Evolutionary conservation across 306 rosid species (phyloP).

Genomic region (Dalbergia cultrata): DNA sequence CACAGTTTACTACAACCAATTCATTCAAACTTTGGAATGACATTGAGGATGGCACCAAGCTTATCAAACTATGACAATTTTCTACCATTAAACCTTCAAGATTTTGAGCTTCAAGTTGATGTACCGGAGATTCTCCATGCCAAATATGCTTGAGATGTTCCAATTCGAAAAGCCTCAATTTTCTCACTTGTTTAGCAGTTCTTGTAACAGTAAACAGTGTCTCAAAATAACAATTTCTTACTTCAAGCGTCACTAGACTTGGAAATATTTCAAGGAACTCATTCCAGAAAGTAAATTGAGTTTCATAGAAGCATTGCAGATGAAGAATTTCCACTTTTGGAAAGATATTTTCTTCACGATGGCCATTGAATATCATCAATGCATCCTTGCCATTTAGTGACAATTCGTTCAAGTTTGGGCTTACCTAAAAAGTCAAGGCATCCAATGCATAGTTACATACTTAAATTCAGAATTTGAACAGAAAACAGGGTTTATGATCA

Average conservation of each 20-base stretch:
- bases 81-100: background rate
- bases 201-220: background rate
- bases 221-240: background rate
- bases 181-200: background rate
- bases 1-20: background rate
- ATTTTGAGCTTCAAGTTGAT: background rate
- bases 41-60: background rate
- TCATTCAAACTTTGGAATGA: background rate
- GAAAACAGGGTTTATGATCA: background rate
- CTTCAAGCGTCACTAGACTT: background rate
- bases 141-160: conserved; percentile 1
- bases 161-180: background rate
- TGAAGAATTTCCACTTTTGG: background rate
- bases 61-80: background rate
- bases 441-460: background rate
- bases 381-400: conserved; percentile 8
- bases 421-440: background rate
- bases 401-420: background rate
- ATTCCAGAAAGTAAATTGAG: background rate
- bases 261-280: background rate
- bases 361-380: background rate
- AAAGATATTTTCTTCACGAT: background rate
- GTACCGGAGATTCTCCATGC: conserved; percentile 9
- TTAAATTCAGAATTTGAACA: no score
- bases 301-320: background rate